Percentiles rank a stretch among this genome's conserved stretches.
phyloP scores from a whole-genome alignment of 2,329 filamentous ascomycete species.

The Thielaviopsis musarum region DNA sequence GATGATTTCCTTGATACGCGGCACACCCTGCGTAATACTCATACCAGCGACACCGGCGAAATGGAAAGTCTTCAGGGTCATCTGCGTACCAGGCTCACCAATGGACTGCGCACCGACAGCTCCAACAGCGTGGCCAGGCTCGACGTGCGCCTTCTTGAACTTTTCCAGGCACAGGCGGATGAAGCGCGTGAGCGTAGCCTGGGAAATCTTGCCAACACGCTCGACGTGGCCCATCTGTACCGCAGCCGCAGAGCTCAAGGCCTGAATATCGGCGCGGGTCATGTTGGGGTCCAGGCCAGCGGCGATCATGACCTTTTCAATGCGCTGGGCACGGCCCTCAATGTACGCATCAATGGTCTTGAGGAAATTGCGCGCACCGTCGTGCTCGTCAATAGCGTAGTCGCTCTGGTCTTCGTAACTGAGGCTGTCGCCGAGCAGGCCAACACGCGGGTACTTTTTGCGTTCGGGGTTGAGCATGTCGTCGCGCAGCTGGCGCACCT shows the following conservation, averaged over 20 bases:
- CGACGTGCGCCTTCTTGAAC: slow-evolving; percentile 78
- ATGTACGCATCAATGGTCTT: slow-evolving; percentile 62
- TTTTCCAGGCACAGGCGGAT: slow-evolving; percentile 72
- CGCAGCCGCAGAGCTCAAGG: slow-evolving; percentile 10
- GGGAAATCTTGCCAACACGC: slow-evolving; percentile 69
- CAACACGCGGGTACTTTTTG: slow-evolving; percentile 41
- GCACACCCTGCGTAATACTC: slow-evolving; percentile 98
- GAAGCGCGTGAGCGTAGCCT: slow-evolving; percentile 56
- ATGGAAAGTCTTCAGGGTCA: slow-evolving; percentile 99
- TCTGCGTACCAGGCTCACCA: slow-evolving; percentile 94
- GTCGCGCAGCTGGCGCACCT: slow-evolving; percentile 54
- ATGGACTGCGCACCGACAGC: slow-evolving; percentile 96
- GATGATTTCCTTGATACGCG: slow-evolving; percentile 99
- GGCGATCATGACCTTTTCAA: slow-evolving; percentile 35
- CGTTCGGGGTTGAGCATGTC: slow-evolving; percentile 52
- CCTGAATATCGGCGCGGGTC: slow-evolving; percentile 19
- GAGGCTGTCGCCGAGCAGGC: slow-evolving; percentile 45
- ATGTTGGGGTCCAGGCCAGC: slow-evolving; percentile 27
- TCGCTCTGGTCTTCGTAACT: slow-evolving; percentile 54
- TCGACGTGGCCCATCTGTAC: slow-evolving; percentile 33
- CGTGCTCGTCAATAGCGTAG: slow-evolving; percentile 56
- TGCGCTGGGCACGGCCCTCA: slow-evolving; percentile 38
- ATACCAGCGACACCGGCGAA: slow-evolving; percentile 98
- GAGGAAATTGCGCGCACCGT: slow-evolving; percentile 70
- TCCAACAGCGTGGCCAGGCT: slow-evolving; percentile 89